A percentile compares a stretch with the other conserved stretches of the same genome.
phyloP scores from a whole-genome alignment of 495 filamentous ascomycete genomes.

The Penicillium cataractarum region DNA sequence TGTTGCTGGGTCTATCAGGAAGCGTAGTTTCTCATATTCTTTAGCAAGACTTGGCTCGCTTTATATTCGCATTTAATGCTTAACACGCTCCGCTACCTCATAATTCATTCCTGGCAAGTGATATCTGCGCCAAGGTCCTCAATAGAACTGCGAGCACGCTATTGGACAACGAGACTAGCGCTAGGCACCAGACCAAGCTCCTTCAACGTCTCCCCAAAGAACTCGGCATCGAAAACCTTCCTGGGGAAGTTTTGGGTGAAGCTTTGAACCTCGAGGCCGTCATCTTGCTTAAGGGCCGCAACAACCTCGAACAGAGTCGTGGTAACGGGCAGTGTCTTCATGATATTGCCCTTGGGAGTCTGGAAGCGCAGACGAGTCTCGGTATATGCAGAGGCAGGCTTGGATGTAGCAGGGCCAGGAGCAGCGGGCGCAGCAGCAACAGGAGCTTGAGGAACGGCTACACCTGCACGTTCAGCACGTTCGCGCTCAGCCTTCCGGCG shows the following conservation, averaged over 20 bases:
- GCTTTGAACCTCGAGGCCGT: constrained; percentile 64
- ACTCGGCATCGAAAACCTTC: constrained; percentile 77
- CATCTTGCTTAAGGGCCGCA: constrained; percentile 66
- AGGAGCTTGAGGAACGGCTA: constrained; percentile 54
- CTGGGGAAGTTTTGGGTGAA: constrained; percentile 86
- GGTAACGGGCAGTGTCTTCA: constrained; percentile 81
- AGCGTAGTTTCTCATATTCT: background rate
- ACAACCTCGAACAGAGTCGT: constrained; percentile 96
- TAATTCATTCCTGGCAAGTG: constrained; percentile 18
- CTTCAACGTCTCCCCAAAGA: constrained; percentile 88
- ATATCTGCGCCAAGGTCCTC: constrained; percentile 11
- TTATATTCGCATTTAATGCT: background rate
- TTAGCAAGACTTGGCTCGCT: background rate
- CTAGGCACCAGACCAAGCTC: constrained; percentile 90
- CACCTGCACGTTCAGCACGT: constrained; percentile 80
- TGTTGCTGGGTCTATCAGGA: background rate
- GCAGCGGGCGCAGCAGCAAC: constrained; percentile 40
- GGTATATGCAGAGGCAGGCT: constrained; percentile 66
- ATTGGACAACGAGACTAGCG: constrained; percentile 78
- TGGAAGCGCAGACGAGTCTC: constrained; percentile 85
- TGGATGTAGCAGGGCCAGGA: constrained; percentile 52
- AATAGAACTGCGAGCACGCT: constrained; percentile 2
- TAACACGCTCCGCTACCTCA: background rate
- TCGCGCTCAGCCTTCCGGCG: constrained; percentile 79
- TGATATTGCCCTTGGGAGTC: constrained; percentile 68